Evolutionary conservation across 495 filamentous ascomycete genomes (phyloP), one percentile per base, ranked within the genome.

Genomic region (Penicillium riverlandense): DNA sequence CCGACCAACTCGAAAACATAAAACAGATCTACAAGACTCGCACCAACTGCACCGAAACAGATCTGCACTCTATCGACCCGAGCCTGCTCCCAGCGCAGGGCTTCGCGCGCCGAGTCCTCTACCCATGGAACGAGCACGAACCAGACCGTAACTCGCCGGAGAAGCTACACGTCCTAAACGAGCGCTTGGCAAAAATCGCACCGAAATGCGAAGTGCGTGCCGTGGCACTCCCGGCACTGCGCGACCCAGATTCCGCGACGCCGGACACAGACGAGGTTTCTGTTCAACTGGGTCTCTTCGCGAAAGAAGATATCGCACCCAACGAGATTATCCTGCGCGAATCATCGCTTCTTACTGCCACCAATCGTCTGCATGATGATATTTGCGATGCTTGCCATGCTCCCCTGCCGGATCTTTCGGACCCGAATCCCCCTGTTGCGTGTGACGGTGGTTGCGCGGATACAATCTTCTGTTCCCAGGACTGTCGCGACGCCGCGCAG

Each of bases 111-210:
- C 74, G 92, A 12, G 86, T 97, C 55, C 71, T 95, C 11, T 98
- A 98, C 62, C 86, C 90, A 11, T 98, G 92, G 92, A 97, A 97
- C 59, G 55, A 70, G 14, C 74, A 92, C 53, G 94, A 98, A 55
- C 90, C 89, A 0, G 81, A 97, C 60, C 79, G 92, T 38, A 85
- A 88, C 52, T 78, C 81, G 0, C 65, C 78, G 6, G 77, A 85
- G 44, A 84, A 78, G 3, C 63, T 97, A 12, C 52, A 65, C 1
- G 64, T 79, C 14, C 63, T 96, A 29, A 96, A 95, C 58, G 53
- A 65, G 29, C 63, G 79, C 48, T 70, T 96, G 46, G 57, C 67
- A 11, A 65, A 66, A 0, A 76, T 84, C 10, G 88, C 87, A 7
- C 83, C 86, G 0, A 74, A 76, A 41, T 78, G 74, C 41, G 84